A percentile compares a stretch with the other conserved stretches of the same genome.
phyloP scores from a whole-genome alignment of 768 basidiomycete species.

The Mycena galopus region DNA sequence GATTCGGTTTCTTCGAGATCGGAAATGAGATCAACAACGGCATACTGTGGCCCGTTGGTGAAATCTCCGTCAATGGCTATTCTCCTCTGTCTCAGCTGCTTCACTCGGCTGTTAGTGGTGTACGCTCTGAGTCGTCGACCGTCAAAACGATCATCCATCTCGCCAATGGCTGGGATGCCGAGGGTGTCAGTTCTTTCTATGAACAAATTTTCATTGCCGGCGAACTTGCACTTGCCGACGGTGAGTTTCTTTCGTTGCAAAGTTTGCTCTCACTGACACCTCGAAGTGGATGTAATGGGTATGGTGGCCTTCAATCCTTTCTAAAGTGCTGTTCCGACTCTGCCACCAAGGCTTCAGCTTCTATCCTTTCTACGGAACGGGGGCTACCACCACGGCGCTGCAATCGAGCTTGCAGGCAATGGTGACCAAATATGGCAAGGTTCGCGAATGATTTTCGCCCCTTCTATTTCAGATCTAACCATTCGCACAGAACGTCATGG shows the following conservation, averaged over 20 bases:
- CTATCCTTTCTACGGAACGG: constrained; percentile 73
- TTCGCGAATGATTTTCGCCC: constrained; percentile 30
- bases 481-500: constrained; percentile 59
- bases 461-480: not conserved
- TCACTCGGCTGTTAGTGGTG: constrained; percentile 71
- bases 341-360: constrained; percentile 59
- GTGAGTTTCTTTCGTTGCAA: not conserved
- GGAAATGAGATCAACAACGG: constrained; percentile 79
- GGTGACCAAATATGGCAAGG: constrained; percentile 64
- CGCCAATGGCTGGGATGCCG: constrained; percentile 71
- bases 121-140: constrained; percentile 59
- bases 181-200: constrained; percentile 62
- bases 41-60: constrained; percentile 71
- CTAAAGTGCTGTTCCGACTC: not conserved
- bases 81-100: constrained; percentile 68
- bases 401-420: constrained; percentile 64
- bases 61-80: constrained; percentile 65
- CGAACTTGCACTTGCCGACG: constrained; percentile 59
- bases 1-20: constrained; percentile 44
- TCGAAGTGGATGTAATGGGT: constrained; percentile 66
- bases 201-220: constrained; percentile 66
- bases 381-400: constrained; percentile 66
- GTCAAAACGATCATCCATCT: constrained; percentile 70
- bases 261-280: not conserved
- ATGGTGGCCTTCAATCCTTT: not conserved